Conservation (phyloP, 2,329 filamentous ascomycete genomes). For the Curvularia sp. region DNA sequence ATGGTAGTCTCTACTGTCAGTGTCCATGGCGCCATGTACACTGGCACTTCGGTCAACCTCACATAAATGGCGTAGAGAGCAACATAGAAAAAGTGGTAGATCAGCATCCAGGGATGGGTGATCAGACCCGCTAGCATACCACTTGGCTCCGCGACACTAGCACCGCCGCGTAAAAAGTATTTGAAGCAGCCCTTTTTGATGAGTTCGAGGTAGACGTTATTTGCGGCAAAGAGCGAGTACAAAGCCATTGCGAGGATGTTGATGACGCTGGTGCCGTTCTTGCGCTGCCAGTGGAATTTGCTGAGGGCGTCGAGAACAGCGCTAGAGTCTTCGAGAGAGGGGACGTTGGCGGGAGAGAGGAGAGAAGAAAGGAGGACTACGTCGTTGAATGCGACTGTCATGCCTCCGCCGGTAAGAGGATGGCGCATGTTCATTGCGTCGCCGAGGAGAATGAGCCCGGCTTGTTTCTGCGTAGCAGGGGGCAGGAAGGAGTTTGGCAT, state of each 20-base stretch:
- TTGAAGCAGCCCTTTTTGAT: constrained; percentile 90
- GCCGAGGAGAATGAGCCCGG: constrained; percentile 81
- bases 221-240: constrained; percentile 88
- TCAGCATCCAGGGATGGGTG: constrained; percentile 75
- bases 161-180: constrained; percentile 81
- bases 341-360: constrained; percentile 72
- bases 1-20: constrained; percentile 69
- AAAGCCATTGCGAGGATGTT: constrained; percentile 97
- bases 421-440: constrained; percentile 99
- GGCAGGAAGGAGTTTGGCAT: constrained; percentile 98
- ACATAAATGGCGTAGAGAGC: constrained; percentile 87
- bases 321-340: constrained; percentile 70
- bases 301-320: constrained; percentile 73
- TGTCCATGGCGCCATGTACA: constrained; percentile 55
- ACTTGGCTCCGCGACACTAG: constrained; percentile 77
- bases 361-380: constrained; percentile 78
- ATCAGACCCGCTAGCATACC: constrained; percentile 84
- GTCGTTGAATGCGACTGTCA: constrained; percentile 97
- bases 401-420: constrained; percentile 93
- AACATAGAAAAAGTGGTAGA: constrained; percentile 94
- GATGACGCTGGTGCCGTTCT: constrained; percentile 83
- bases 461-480: constrained; percentile 72
- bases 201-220: constrained; percentile 68
- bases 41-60: constrained; percentile 58
- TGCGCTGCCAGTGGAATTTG: constrained; percentile 86